Conservation (phyloP, 108 stramenopile genomes). For the Cyclotella atomus region DNA sequence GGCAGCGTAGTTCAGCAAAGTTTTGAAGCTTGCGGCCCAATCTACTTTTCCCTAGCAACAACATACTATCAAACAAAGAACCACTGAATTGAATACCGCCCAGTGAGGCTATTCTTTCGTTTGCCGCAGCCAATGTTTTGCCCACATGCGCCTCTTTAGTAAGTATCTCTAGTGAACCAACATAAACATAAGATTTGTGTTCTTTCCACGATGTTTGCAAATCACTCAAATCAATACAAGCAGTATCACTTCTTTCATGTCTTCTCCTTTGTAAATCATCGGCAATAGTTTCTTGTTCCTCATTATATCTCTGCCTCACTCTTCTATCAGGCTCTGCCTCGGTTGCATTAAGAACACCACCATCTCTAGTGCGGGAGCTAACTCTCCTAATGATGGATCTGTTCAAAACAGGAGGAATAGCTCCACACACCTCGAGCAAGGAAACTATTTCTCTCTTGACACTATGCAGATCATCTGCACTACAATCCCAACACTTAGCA, state of each 20-base stretch:
- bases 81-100: neutral
- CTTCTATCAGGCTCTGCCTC: neutral
- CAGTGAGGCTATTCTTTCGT: neutral
- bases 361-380: neutral
- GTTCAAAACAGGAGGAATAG: neutral
- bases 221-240: neutral
- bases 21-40: neutral
- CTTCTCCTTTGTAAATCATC: neutral
- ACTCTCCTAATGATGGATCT: neutral
- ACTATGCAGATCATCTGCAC: neutral
- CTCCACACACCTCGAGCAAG: neutral
- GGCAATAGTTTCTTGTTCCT: neutral
- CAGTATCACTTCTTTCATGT: neutral
- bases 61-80: neutral
- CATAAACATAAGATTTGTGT: neutral
- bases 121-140: neutral
- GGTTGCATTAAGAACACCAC: neutral
- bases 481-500: neutral
- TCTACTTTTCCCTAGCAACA: neutral
- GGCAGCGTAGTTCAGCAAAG: neutral
- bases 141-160: neutral
- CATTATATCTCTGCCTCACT: neutral
- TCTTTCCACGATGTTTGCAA: neutral
- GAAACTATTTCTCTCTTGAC: neutral
- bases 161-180: neutral